Evolutionary conservation across 2,329 filamentous ascomycete species (phyloP), one percentile per base, ranked within the genome.

Genomic region (Xylaria sp.): DNA sequence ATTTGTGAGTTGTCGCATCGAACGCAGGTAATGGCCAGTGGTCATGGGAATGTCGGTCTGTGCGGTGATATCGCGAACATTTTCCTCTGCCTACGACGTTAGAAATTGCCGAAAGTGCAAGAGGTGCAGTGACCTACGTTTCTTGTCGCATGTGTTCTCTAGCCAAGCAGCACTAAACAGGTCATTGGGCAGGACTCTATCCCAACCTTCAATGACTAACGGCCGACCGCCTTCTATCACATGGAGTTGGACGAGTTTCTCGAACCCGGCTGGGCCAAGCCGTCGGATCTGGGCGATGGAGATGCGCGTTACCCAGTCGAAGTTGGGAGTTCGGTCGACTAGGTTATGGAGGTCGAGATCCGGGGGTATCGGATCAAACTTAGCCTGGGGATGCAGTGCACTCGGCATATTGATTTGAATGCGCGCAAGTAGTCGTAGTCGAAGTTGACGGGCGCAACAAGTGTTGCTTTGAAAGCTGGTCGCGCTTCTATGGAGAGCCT

Each of bases 321-420:
- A 97, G 77, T 97, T 97, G 2, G 90, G 86, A 0, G 91, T 92
- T 9, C 87, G 86, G 66, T 96, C 91, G 18, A 98, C 93, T 1
- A 98, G 85, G 0, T 83, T 82, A 48, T 89, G 83, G 18, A 98
- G 84, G 78, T 98, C 91, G 66, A 98, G 89, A 76, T 95, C 89
- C 0, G 94, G 94, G 0, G 94, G 89, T 56, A 98, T 92, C 1
- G 95, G 94, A 79, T 97, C 94, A 80, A 98, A 98, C 61, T 94
- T 93, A 18, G 94, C 94, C 77, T 94, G 91, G 0, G 93, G 93
- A 75, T 94, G 90, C 67, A 91, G 84, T 15, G 91, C 86, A 18
- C 85, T 83, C 64, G 93, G 92, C 94, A 97, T 97, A 33, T 76
- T 86, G 69, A 59, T 25, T 7, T 55, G 7, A 55, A 67, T 25